phyloP scores from a whole-genome alignment of 768 basidiomycete genomes.

The Termitomyces sp. region DNA sequence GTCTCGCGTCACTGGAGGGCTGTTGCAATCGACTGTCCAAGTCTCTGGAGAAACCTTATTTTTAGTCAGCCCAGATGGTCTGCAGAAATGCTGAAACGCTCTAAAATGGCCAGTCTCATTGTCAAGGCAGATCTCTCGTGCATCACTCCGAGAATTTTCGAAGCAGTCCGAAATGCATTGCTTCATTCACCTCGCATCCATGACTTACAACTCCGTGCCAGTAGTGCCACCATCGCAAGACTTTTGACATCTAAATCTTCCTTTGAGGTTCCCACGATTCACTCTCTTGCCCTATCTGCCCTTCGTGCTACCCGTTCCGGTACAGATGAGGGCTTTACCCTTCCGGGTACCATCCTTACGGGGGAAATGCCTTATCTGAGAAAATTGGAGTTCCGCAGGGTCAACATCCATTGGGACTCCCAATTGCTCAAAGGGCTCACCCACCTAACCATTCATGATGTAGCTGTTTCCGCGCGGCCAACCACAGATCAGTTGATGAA shows the following conservation, averaged over 20 bases:
- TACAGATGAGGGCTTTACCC: constrained; percentile 16
- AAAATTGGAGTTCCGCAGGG: constrained; percentile 29
- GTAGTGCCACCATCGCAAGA: constrained; percentile 20
- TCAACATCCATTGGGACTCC: constrained; percentile 33
- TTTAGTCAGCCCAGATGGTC: constrained; percentile 32
- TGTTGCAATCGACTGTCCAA: constrained; percentile 36
- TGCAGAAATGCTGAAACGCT: constrained; percentile 41
- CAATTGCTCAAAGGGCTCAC: constrained; percentile 31
- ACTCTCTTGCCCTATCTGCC: constrained; percentile 23
- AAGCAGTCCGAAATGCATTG: constrained; percentile 26
- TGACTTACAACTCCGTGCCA: constrained; percentile 26
- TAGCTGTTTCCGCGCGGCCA: constrained; percentile 22
- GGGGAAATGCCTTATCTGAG: constrained; percentile 31
- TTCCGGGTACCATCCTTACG: constrained; percentile 25
- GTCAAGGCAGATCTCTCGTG: constrained; percentile 23
- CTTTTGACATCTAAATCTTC: constrained; percentile 20
- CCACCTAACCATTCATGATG: constrained; percentile 31
- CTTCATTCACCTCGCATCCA: constrained; percentile 29
- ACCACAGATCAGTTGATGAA: constrained; percentile 27
- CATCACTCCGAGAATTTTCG: constrained; percentile 23
- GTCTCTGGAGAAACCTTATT: constrained; percentile 36
- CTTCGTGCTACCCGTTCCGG: constrained; percentile 17
- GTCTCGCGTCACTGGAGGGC: constrained; percentile 42
- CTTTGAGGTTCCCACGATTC: constrained; percentile 28
- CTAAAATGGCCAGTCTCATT: constrained; percentile 35